Base-by-base conservation (phyloP, 176 grass and related monocot genomes). In the Dendrocalamus sinicus region DNA sequence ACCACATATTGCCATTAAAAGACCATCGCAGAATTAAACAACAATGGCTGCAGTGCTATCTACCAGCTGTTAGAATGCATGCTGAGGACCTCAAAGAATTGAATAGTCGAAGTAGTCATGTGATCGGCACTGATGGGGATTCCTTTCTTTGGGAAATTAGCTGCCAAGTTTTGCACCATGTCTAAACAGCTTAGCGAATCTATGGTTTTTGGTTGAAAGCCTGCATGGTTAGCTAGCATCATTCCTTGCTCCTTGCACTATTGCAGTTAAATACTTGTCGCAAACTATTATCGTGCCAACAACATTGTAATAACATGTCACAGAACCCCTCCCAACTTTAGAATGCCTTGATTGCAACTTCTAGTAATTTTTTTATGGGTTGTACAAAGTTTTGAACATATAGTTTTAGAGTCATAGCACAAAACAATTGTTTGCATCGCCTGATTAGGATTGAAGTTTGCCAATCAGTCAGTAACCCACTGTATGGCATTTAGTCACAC, bases 261-360 rank as follows among this genome's bases (percentile, higher is more conserved):
- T 30, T 52, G 59, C 22, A n/a, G n/a, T 9, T 66, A 39, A 55
- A 55, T 24, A 24, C 7, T 40, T 26, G n/a, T 58, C 67, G 17
- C 50, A 59, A 82, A 68, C 67, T 28, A 52, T 40, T 82, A 24
- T 59, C 23, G 23, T 82, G 67, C 52, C 52, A 70, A 55, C 63
- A 82, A 23, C 14, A 8, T 28, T 19, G 37, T 70, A 79, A 40
- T 46, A 23, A 10, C 28, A 62, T 63, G n/a, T 78, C 40, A 63
- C n/a, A 63, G 40, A 78, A 40, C 15, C 9, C 16, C 9, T 66
- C 77, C 77, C 19, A 80, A 67, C 11, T 81, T 81, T 7, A 67
- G 40, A 47, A 65, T 19, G 28, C 60, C 24, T 79, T 80, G 28
- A 80, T 37, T 80, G 61, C 3, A 35, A 19, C 64, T 41, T 16